phyloP scores from a whole-genome alignment of 1,139 yeast genomes.

The Pneumocystis wakefieldiae region DNA sequence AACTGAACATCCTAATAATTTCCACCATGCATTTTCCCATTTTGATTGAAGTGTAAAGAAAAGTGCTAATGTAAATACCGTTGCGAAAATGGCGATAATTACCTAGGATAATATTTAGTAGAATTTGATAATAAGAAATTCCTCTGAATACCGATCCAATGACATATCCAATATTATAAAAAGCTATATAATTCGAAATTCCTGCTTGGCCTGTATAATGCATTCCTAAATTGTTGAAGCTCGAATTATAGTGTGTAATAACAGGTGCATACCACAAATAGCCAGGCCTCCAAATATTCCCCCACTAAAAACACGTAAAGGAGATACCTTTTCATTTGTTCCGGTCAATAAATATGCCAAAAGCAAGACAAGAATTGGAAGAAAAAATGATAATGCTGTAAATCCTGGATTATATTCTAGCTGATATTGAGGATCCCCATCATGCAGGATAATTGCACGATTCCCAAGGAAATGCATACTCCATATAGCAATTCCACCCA shows the following conservation, averaged over 20 bases:
- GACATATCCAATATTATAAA: background rate
- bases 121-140: background rate
- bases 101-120: background rate
- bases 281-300: conserved; percentile 6
- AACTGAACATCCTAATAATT: background rate
- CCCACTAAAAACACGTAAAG: background rate
- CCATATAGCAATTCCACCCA: conserved; percentile 10
- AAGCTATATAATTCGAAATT: conserved; percentile 4
- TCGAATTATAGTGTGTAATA: background rate
- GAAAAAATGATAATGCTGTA: background rate
- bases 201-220: conserved; percentile 6
- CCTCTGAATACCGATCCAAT: conserved; percentile 1
- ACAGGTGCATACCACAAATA: background rate
- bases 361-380: conserved; percentile 1
- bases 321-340: background rate
- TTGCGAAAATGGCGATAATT: conserved; percentile 6
- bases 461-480: conserved; percentile 7
- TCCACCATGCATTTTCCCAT: conserved; percentile 4
- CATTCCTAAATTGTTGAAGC: background rate
- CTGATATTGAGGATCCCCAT: conserved; percentile 1
- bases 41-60: conserved; percentile 7
- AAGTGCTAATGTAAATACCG: conserved; percentile 1
- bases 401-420: conserved; percentile 1
- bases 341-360: conserved; percentile 2
- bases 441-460: conserved; percentile 2